Evolutionary conservation across 139 green algal genomes (phyloP).

Genomic region (Zygnema cylindricum): DNA sequence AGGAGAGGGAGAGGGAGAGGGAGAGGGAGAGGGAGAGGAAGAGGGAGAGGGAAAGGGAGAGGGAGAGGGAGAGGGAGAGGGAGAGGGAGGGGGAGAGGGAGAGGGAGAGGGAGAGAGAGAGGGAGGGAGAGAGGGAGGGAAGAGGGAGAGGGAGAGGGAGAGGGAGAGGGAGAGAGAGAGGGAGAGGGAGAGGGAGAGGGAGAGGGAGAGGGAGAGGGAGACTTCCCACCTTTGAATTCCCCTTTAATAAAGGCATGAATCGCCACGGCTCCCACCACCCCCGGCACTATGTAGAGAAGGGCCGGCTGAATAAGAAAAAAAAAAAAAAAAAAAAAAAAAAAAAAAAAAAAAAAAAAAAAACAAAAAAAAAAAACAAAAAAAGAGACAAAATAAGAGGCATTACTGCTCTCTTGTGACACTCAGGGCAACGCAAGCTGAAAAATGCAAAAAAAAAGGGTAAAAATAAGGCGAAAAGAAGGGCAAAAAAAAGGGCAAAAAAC

Average conservation of each 20-base stretch:
- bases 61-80: not conserved
- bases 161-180: not conserved
- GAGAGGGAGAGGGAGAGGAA: not conserved
- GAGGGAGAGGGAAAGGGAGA: not conserved
- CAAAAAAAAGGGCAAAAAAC: too few relatives aligned
- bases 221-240: conserved; percentile 66
- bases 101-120: not conserved
- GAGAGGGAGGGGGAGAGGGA: not conserved
- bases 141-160: not conserved
- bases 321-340: not conserved
- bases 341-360: too few relatives aligned
- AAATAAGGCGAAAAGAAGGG: too few relatives aligned
- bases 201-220: not conserved
- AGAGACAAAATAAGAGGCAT: too few relatives aligned
- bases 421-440: too few relatives aligned
- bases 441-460: too few relatives aligned
- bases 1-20: not conserved
- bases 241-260: conserved; percentile 70
- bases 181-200: not conserved
- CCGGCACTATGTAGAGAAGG: conserved; percentile 97
- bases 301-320: conserved; percentile 71
- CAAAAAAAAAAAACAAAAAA: too few relatives aligned
- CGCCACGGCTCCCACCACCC: conserved; percentile 76
- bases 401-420: too few relatives aligned
- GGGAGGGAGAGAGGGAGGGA: not conserved